These are phyloP conservation scores for Plectranthus barbatus DNA, from an alignment of 257 asterid species.

Conservation along the genomic window DNA sequence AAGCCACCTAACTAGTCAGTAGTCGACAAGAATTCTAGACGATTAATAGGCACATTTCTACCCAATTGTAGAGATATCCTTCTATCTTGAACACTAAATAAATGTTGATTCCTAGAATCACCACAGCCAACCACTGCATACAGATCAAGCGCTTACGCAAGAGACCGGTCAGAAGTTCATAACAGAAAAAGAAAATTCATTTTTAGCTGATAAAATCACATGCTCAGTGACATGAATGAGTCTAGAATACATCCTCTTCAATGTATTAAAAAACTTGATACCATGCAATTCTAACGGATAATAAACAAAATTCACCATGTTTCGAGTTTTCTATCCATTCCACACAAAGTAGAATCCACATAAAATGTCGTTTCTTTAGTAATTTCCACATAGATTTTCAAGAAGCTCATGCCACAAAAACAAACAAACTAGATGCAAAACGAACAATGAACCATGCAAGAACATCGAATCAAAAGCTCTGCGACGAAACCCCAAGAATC, in stretches of 20 bases:
- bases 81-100: neutral
- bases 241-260: neutral
- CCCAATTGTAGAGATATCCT: neutral
- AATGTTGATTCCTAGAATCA: neutral
- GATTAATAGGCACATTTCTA: neutral
- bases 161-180: neutral
- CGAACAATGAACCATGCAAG: slow-evolving; percentile 19
- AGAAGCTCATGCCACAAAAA: slow-evolving; percentile 5
- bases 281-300: neutral
- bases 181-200: neutral
- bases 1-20: neutral
- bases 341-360: neutral
- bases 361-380: neutral
- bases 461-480: slow-evolving; percentile 2
- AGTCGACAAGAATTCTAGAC: neutral
- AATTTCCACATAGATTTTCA: neutral
- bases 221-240: neutral
- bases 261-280: neutral
- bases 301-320: neutral
- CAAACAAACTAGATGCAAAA: neutral
- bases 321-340: neutral
- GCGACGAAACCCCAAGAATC: neutral
- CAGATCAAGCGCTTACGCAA: neutral
- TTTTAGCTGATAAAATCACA: neutral
- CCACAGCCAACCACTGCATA: neutral